Percentiles rank a stretch among this genome's conserved stretches.
Evolutionary conservation across 1,284 basidiomycete species (phyloP).

Genomic region (Mycena citricolor): DNA sequence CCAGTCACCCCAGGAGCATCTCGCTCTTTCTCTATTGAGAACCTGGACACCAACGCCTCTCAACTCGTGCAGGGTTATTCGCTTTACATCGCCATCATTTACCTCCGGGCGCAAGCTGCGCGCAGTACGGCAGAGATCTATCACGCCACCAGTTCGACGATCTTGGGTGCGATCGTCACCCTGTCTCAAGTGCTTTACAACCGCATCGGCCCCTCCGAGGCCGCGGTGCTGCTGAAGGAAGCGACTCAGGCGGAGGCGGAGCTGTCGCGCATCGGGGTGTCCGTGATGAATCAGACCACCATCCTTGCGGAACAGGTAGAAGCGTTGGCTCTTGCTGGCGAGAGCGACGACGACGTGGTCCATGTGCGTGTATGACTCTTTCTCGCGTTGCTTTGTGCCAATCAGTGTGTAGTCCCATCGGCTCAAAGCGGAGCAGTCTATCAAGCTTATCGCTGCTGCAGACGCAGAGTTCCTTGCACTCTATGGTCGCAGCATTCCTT

Average conservation of each 20-base stretch:
- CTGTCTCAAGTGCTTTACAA: slow-evolving; percentile 16
- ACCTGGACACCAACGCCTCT: slow-evolving; percentile 8
- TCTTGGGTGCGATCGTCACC: slow-evolving; percentile 14
- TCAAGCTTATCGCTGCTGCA: background rate
- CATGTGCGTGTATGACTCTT: too few species aligned
- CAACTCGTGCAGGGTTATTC: slow-evolving; percentile 19
- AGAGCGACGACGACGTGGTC: slow-evolving; percentile 2
- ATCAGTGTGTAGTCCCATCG: slow-evolving; percentile 6
- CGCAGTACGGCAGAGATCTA: slow-evolving; percentile 17
- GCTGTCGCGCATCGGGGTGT: slow-evolving; percentile 9
- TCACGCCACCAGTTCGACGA: slow-evolving; percentile 15
- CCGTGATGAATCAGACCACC: slow-evolving; percentile 11
- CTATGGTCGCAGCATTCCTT: slow-evolving; percentile 6
- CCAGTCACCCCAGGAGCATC: background rate
- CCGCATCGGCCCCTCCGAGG: slow-evolving; percentile 14
- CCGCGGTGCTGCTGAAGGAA: slow-evolving; percentile 7
- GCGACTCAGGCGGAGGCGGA: slow-evolving; percentile 18
- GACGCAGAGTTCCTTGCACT: slow-evolving; percentile 10
- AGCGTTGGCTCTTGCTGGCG: background rate
- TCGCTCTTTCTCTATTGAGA: slow-evolving; percentile 10
- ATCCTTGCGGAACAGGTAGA: slow-evolving; percentile 6
- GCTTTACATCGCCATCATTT: slow-evolving; percentile 16
- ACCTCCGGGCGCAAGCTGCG: slow-evolving; percentile 12
- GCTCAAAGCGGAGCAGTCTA: slow-evolving; percentile 9
- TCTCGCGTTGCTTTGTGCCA: too few species aligned